phyloP scores from a whole-genome alignment of 306 rosid species.

The Ziziphus jujuba region DNA sequence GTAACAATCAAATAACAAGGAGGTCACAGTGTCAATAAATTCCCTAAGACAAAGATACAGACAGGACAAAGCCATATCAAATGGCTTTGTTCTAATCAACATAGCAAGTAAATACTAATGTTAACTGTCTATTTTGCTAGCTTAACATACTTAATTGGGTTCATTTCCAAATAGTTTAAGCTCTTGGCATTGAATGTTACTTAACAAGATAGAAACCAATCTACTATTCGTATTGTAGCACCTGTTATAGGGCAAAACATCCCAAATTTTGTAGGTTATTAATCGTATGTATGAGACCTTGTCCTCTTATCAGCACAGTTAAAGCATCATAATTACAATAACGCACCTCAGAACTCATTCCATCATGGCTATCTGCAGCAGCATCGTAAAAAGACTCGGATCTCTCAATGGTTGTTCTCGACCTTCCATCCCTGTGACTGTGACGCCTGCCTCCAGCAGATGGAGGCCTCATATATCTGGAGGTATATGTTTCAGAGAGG shows the following conservation, averaged over 20 bases:
- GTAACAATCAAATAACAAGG: too few relatives aligned
- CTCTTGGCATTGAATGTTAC: neutral
- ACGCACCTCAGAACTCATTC: constrained; percentile 7
- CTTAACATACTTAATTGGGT: too few relatives aligned
- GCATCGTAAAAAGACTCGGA: neutral
- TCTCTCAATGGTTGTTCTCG: constrained; percentile 1
- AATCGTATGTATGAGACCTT: neutral
- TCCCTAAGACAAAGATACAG: neutral
- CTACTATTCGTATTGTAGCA: neutral
- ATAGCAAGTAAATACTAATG: neutral
- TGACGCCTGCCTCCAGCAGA: constrained; percentile 17
- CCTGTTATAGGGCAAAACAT: neutral
- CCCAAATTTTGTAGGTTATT: neutral
- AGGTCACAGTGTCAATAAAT: neutral
- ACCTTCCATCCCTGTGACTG: constrained; percentile 7
- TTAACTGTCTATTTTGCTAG: too few relatives aligned
- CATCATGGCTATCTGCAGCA: neutral
- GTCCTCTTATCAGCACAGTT: neutral
- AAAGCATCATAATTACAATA: neutral
- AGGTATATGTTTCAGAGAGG: neutral
- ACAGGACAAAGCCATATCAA: neutral
- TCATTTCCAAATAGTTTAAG: too few relatives aligned
- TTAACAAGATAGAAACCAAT: neutral
- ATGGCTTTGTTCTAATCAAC: neutral
- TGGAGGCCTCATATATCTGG: constrained; percentile 5